These are phyloP conservation scores for Dactylellina parvicollis DNA, from an alignment of 2,329 filamentous ascomycete species.

Conservation along the genomic window DNA sequence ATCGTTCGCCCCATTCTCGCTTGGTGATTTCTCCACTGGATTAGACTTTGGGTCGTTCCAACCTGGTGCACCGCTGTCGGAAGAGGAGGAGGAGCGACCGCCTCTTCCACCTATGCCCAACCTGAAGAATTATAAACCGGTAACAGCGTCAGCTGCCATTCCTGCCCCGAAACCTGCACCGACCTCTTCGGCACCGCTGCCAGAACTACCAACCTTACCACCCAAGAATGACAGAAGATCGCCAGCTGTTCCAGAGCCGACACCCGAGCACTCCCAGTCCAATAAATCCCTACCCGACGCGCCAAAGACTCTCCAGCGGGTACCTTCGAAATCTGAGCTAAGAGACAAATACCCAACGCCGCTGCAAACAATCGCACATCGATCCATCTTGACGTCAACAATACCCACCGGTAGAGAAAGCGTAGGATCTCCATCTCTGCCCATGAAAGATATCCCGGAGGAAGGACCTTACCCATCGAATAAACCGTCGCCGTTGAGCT, in stretches of 20 bases:
- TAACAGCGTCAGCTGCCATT: not conserved
- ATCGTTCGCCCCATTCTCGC: conserved; percentile 38
- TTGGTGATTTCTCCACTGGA: conserved; percentile 30
- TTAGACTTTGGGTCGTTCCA: conserved; percentile 27
- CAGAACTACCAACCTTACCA: conserved; percentile 22
- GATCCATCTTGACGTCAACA: conserved; percentile 36
- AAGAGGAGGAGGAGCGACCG: not conserved
- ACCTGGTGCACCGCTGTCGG: not conserved
- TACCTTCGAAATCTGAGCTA: conserved; percentile 33
- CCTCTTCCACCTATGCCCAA: conserved; percentile 27
- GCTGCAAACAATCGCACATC: conserved; percentile 44
- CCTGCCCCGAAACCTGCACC: conserved; percentile 14
- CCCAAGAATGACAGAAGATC: conserved; percentile 35
- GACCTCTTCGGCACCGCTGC: not conserved
- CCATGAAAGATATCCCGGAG: conserved; percentile 51
- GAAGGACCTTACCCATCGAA: conserved; percentile 42
- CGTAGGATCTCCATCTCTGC: conserved; percentile 27
- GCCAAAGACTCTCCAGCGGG: conserved; percentile 33
- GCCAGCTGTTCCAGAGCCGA: conserved; percentile 3
- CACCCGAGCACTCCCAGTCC: conserved; percentile 8
- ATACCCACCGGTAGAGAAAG: conserved; percentile 39
- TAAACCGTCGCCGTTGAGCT: conserved; percentile 24
- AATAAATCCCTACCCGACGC: conserved; percentile 27
- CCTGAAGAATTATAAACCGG: conserved; percentile 2
- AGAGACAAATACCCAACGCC: conserved; percentile 32